Evolutionary conservation across 805 yeast species (phyloP).

Genomic region (Suhomyces vadensis): DNA sequence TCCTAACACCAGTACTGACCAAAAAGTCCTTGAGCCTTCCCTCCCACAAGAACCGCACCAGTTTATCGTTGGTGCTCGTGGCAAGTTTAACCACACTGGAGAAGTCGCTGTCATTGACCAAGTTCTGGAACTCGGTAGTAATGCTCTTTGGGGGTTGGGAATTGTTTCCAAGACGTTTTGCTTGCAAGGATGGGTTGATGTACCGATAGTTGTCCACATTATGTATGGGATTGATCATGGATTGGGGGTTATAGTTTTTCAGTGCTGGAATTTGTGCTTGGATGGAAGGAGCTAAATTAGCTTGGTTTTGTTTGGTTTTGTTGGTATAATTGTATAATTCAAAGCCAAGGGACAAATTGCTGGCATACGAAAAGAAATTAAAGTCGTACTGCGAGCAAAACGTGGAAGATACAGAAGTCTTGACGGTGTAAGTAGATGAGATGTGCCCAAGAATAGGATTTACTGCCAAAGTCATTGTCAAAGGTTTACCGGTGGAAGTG

Average conservation of each 20-base stretch:
- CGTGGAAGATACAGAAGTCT: constrained; percentile 71
- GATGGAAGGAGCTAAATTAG: background rate
- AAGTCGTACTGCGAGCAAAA: constrained; percentile 86
- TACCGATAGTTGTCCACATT: constrained; percentile 26
- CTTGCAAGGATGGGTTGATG: constrained; percentile 25
- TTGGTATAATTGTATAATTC: constrained; percentile 62
- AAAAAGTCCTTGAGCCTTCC: constrained; percentile 81
- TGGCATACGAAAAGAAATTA: constrained; percentile 85
- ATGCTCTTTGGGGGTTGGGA: constrained; percentile 29
- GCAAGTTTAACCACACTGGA: constrained; percentile 73
- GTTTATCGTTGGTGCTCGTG: constrained; percentile 63
- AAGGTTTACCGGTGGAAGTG: constrained; percentile 83
- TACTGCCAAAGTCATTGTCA: constrained; percentile 80
- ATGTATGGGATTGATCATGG: constrained; percentile 26
- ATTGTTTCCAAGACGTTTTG: background rate
- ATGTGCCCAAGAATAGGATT: constrained; percentile 91
- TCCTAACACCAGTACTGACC: constrained; percentile 68
- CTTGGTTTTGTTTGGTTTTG: background rate
- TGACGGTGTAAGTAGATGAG: constrained; percentile 83
- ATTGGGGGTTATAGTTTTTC: constrained; percentile 1
- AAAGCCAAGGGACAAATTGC: constrained; percentile 82
- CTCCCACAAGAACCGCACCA: constrained; percentile 77
- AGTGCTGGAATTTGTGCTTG: background rate
- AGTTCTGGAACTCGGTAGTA: constrained; percentile 51
- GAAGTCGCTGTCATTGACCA: constrained; percentile 55